Evolutionary conservation across 345 rosid species (phyloP), one percentile per base, ranked within the genome.

Genomic region (Abelmoschus esculentus): DNA sequence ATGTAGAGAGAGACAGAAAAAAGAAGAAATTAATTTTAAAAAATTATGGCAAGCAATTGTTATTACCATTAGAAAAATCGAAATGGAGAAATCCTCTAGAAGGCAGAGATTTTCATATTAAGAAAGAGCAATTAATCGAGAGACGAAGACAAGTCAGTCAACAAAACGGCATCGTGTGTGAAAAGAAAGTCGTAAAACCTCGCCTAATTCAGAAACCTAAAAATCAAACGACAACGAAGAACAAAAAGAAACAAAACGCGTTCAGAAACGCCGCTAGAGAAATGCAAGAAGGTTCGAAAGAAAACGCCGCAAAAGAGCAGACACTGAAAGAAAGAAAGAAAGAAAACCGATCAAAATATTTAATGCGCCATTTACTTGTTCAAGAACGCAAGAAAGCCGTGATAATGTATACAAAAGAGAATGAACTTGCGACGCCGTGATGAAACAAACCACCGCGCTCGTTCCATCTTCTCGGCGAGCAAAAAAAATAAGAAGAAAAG

Each of bases 281-380:
- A 76, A 73, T 73, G 83, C 73, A 50, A 72, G 4, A 1, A 67
- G 11, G 17, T 68, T 38, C 47, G 34, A 11, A 26, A 4, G 28
- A 5, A 38, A 32, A 70, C 28, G 9, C 58, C 18, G 11, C 31
- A 3, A 46, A 59, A 29, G 14, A 26, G 17, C 28, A 38, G 15
- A 15, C 42, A 53, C 18, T 34, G 15, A 57, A 17, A 38, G 59
- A 53, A 53, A 49, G 18, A 14, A 49, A 47, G 53, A 49, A 49
- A 8, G 57, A 53, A 17, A 47, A 26, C 34, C 4, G 10, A 56
- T 28, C 36, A n/a, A 18, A 44, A 19, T 14, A 28, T 31, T 61
- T 53, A 26, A 53, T 54, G 46, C 70, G 13, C 53, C 42, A 40
- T n/a, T 67, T 36, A 29, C 52, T 67, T 32, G 60, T 7, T 29